phyloP scores from a whole-genome alignment of 768 basidiomycete species.

The Polyporus arcularius region DNA sequence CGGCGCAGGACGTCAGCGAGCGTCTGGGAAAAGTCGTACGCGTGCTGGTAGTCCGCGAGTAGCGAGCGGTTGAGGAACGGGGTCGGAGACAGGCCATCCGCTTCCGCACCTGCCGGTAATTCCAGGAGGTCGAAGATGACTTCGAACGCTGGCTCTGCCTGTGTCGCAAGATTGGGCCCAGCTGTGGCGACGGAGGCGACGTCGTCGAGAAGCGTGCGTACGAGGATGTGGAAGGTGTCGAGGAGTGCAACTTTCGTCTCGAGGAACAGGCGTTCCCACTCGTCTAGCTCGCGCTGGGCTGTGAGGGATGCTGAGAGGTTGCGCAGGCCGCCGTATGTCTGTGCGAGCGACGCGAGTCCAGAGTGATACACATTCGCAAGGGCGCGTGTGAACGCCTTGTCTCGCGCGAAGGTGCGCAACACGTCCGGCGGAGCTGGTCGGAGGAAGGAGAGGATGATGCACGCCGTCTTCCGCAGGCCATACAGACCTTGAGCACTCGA shows the following conservation, averaged over 20 bases:
- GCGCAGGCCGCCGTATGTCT: constrained; percentile 60
- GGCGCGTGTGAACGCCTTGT: constrained; percentile 52
- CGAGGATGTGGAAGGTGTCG: constrained; percentile 65
- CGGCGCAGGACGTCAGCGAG: constrained; percentile 47
- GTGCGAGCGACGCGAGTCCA: constrained; percentile 55
- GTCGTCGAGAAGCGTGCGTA: constrained; percentile 49
- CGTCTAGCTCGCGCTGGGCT: constrained; percentile 39
- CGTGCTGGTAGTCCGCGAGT: constrained; percentile 70
- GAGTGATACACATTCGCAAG: constrained; percentile 62
- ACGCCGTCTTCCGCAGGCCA: constrained; percentile 61
- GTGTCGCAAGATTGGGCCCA: constrained; percentile 43
- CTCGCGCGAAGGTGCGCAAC: constrained; percentile 52
- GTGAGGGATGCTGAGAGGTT: constrained; percentile 26
- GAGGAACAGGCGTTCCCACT: constrained; percentile 74
- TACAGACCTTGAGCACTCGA: constrained; percentile 55
- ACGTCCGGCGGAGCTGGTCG: constrained; percentile 50
- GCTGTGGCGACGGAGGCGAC: constrained; percentile 39
- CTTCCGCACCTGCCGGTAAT: constrained; percentile 33
- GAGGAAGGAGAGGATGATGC: constrained; percentile 57
- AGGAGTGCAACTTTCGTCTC: constrained; percentile 73
- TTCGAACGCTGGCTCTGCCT: constrained; percentile 57
- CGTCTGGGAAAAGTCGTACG: constrained; percentile 57
- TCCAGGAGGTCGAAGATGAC: constrained; percentile 61
- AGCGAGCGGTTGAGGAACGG: constrained; percentile 67
- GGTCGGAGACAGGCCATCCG: constrained; percentile 16